Evolutionary conservation across 345 rosid species (phyloP), one percentile per base, ranked within the genome.

Genomic region (Arabidopsis suecica): DNA sequence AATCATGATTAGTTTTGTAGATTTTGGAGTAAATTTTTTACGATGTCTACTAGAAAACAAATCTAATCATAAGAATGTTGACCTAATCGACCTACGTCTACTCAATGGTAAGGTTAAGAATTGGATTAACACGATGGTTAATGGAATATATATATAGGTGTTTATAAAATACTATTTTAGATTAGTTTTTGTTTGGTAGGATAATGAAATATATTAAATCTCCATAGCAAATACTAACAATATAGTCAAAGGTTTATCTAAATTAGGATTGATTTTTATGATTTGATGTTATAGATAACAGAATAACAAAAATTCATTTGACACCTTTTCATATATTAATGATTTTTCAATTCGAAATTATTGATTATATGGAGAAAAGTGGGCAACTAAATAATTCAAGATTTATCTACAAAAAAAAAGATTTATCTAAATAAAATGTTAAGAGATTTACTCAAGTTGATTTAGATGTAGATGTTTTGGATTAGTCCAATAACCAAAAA

Each of bases 1-100:
- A 71, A 78, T 71, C 62, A 78, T 78, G 63, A 77, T 71, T 71
- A 48, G 8, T 77, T 48, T 71, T 48, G 61, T 77, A 18, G 14
- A 64, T 56, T 58, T 56, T 65, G 48, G 20, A 25, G 60, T 36
- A 9, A 12, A 10, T 47, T 3, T n/a, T 44, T 18, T 33, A 2
- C 25, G 25, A 23, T 10, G 11, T 69, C 9, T 25, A n/a, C 53
- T 71, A 58, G 3, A 66, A 38, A 56, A 38, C 76, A 77, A 77
- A 71, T 77, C 18, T 71, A 71, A 78, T 78, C 63, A 78, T 78
- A 16, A 2, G 32, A 38, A 47, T 62, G 65, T 55, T 63, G 67
- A 38, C 67, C 71, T 77, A 55, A 59, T 68, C 68, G 68, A 76
- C 69, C 78, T 40, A 23, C 55, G 38, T 48, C 28, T 67, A 75